Base-by-base conservation (phyloP, 768 basidiomycete species). In the Porphyrellus cyaneotinctus region DNA sequence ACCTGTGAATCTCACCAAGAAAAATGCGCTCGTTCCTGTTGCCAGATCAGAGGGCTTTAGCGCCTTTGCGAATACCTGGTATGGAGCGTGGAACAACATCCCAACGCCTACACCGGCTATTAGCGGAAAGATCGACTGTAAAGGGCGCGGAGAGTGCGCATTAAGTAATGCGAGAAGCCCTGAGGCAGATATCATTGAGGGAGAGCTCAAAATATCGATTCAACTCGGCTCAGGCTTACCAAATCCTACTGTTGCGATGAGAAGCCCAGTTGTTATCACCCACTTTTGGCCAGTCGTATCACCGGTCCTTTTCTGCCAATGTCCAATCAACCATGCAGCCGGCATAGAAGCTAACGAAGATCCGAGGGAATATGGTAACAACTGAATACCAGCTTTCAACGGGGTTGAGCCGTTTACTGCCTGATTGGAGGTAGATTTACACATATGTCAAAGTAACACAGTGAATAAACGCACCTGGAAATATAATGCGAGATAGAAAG, bases 291-390 rank as follows among this genome's bases (percentile, higher is more conserved):
- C 84, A 42, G 74, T 75, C 15, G 81, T 86, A 60, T 83, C 76
- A 18, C 72, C 67, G 15, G 74, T 80, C 51, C 72, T 75, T 56
- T 67, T 72, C 68, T 88, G 85, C 75, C 77, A 81, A 56, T 79
- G 82, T 43, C 78, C 81, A 59, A 91, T 87, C 59, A 87, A 78
- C 87, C 87, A 88, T n/a, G 91, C 88, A 33, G 80, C 85, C 22
- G 90, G 88, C 75, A 93, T 84, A 12, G 91, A 91, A 38, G 90
- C 85, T 52, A 92, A 65, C 22, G 90, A 90, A 31, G 90, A 87
- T 46, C 89, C 91, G 47, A 92, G 80, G 44, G 91, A 88, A 72
- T 91, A 92, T 12, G 91, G 88, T 50, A 93, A 75, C 69, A 90
- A 77, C 64, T 82, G 79, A 20, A 90, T 65, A 11, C 88, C 91